Percentiles rank a stretch among this genome's conserved stretches.
Evolutionary conservation across 805 yeast species (phyloP).

Genomic region (Starmerella apicola): DNA sequence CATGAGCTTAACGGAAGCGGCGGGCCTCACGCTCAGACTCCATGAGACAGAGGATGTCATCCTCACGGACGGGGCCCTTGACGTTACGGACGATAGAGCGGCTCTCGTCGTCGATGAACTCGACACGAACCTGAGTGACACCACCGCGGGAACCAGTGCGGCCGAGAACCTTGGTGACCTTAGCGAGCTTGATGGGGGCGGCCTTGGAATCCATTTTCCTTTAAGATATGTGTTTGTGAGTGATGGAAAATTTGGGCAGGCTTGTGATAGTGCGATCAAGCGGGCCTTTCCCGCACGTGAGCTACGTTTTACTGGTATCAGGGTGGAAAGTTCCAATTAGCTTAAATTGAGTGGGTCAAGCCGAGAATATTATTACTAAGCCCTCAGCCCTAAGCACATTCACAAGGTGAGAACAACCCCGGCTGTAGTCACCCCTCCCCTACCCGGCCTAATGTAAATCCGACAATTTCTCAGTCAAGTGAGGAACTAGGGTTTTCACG

Average conservation of each 20-base stretch:
- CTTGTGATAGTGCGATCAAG: neutral
- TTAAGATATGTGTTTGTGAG: conserved; percentile 8
- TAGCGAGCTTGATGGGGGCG: conserved; percentile 93
- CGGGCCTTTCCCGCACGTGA: conserved; percentile 1
- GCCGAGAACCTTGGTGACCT: conserved; percentile 98
- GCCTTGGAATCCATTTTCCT: conserved; percentile 33
- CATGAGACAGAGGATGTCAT: conserved; percentile 97
- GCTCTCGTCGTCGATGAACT: conserved; percentile 87
- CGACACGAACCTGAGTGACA: conserved; percentile 97
- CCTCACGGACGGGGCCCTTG: conserved; percentile 95
- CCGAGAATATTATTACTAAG: neutral
- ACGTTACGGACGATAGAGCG: conserved; percentile 96
- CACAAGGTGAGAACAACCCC: too few relatives aligned
- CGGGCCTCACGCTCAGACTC: conserved; percentile 99
- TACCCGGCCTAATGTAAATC: too few relatives aligned
- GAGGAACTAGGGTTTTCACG: too few relatives aligned
- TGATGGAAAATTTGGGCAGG: conserved; percentile 10
- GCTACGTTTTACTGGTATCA: neutral
- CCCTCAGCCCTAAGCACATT: conserved; percentile 5
- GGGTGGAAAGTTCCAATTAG: conserved; percentile 3
- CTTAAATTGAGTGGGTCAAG: neutral
- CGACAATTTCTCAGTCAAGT: too few relatives aligned
- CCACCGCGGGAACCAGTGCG: conserved; percentile 99
- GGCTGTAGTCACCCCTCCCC: too few relatives aligned
- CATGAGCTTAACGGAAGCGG: conserved; percentile 31